phyloP scores from a whole-genome alignment of 768 basidiomycete species.

The Candolleomyces aberdarensis region DNA sequence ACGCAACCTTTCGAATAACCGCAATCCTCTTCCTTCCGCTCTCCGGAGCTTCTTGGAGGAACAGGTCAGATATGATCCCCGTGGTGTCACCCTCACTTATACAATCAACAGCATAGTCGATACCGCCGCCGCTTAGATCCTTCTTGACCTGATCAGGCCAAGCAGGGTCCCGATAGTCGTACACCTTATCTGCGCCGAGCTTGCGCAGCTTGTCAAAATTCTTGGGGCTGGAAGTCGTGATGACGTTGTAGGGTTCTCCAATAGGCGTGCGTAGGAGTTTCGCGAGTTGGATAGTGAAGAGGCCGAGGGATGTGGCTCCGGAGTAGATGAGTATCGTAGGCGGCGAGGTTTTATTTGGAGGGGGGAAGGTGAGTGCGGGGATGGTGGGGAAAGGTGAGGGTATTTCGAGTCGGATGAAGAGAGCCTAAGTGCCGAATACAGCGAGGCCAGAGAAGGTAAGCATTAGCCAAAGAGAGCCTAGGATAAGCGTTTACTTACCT shows the following conservation, averaged over 20 bases:
- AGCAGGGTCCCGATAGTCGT: conserved; percentile 27
- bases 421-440: conserved; percentile 15
- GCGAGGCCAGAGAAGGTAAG: too few relatives aligned
- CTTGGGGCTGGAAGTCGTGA: conserved; percentile 28
- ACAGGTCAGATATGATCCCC: conserved; percentile 19
- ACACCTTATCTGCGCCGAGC: conserved; percentile 28
- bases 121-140: conserved; percentile 19
- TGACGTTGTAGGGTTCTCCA: conserved; percentile 24
- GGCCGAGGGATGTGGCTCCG: conserved; percentile 30
- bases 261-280: conserved; percentile 19
- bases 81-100: conserved; percentile 31
- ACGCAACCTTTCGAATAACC: conserved; percentile 23
- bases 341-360: conserved; percentile 6
- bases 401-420: conserved; percentile 29
- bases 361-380: conserved; percentile 16
- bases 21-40: conserved; percentile 28
- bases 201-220: conserved; percentile 24
- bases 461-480: not conserved
- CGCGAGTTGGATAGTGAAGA: conserved; percentile 27
- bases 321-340: conserved; percentile 31
- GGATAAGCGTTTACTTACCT: conserved; percentile 15
- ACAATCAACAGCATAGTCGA: conserved; percentile 30
- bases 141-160: conserved; percentile 28
- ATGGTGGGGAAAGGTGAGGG: conserved; percentile 22
- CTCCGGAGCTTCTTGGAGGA: conserved; percentile 17